Base-by-base conservation (phyloP, 495 filamentous ascomycete species). In the Trichoderma orchidacearum region DNA sequence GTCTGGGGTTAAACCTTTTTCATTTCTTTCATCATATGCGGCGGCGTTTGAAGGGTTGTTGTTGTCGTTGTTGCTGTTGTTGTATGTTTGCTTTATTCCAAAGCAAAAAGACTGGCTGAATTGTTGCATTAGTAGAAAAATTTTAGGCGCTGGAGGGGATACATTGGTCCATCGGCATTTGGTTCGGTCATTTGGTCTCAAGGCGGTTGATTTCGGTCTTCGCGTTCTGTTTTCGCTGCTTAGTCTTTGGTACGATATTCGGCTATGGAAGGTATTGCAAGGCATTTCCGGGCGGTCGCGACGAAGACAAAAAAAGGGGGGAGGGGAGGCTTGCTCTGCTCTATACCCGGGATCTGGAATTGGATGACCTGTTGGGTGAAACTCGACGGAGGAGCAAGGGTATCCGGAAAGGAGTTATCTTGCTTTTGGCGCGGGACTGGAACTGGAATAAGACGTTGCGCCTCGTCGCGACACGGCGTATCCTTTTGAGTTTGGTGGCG, bases 1-100 rank as follows among this genome's bases (percentile, higher is more conserved):
- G 86, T 89, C 58, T 90, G 85, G 86, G 85, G 85, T 59, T 90
- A 80, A 76, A 25, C 12, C n/a, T n/a, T n/a, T n/a, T 25, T 18
- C 27, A 27, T 11, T 48, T 25, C 21, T 11, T 38, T 18, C 29
- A 27, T 53, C 45, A 32, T 34, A 7, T 23, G 41, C 17, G 41
- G 7, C 41, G 41, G 41, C 41, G 41, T 48, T n/a, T 48, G 21
- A 48, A 41, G 12, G 41, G 41, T 11, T 7, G 41, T 23, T 48
- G 41, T 17, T 25, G 5, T 25, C n/a, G 12, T n/a, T 9, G 12
- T 35, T 35, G 7, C 11, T 30, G 30, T 17, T 57, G 12, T 53
- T 21, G 9, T 45, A 27, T n/a, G 8, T 13, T 1, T 13, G 3
- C 27, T 48, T 27, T 48, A 25, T 48, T 48, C 8, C 7, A 25